Percentiles rank a stretch among this genome's conserved stretches.
Conservation (phyloP, 2,329 filamentous ascomycete species). For the Parafenestella ontariensis region DNA sequence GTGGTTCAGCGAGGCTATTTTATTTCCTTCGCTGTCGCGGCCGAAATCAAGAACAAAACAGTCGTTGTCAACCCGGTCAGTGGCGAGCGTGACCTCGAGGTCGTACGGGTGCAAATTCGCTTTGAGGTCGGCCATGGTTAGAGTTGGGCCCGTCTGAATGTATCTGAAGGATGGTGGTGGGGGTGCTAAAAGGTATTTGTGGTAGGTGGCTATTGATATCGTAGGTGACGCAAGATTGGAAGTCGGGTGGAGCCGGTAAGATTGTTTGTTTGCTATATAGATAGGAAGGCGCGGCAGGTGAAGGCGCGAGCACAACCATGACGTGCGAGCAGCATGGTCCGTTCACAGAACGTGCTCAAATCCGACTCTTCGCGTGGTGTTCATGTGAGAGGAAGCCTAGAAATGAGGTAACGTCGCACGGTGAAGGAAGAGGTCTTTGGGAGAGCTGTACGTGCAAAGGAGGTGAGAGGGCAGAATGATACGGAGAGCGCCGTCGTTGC, state of each 20-base stretch:
- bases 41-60: constrained; percentile 30
- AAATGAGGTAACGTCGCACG: neutral
- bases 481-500: neutral
- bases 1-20: constrained; percentile 17
- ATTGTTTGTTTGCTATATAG: constrained; percentile 12
- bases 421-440: neutral
- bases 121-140: constrained; percentile 21
- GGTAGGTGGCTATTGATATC: neutral
- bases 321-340: neutral
- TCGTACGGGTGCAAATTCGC: constrained; percentile 16
- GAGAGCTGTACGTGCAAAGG: neutral
- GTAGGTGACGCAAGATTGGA: neutral
- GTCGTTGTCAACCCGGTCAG: constrained; percentile 10
- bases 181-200: neutral
- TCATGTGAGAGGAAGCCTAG: neutral
- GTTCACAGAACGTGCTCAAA: constrained; percentile 2
- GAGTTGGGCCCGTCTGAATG: too few species aligned
- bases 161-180: neutral
- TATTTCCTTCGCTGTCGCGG: constrained; percentile 8
- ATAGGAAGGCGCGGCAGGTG: constrained; percentile 9
- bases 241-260: neutral
- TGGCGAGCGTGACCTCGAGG: constrained; percentile 14
- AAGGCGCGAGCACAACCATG: constrained; percentile 6
- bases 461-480: neutral
- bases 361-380: neutral